Base-by-base conservation (phyloP, 345 rosid genomes). In the Hibiscus syriacus region DNA sequence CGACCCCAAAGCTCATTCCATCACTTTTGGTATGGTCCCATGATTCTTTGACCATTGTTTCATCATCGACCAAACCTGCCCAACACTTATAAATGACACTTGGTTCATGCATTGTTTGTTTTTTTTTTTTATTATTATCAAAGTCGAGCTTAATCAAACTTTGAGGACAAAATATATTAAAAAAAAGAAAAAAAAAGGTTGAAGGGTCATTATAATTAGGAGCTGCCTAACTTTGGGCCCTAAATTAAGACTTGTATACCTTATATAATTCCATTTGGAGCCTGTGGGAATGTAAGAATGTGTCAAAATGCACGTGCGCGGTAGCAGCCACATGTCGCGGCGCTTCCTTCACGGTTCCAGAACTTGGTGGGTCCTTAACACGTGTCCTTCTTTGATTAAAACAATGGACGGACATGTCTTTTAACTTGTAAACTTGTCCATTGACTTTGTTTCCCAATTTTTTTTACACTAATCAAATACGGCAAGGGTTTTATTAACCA, bases 141-240 rank as follows among this genome's bases (percentile, higher is more conserved):
- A 16, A 5, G 62, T 32, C 52, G n/a, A n/a, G 20, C 20, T n/a
- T 9, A 46, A 46, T 45, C 3, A n/a, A 46, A 46, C 52, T 46
- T 46, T 6, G 52, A 2, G 19, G 4, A 45, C 49, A 45, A 45
- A 43, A n/a, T n/a, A n/a, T n/a, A n/a, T n/a, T n/a, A n/a, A n/a
- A n/a, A n/a, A n/a, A n/a, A n/a, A n/a, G n/a, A n/a, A n/a, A n/a
- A n/a, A n/a, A n/a, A n/a, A n/a, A n/a, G 55, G 38, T 27, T 69
- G 81, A 63, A 62, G 67, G 67, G 83, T 80, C 79, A 0, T 71
- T 73, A 48, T 82, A 80, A 39, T 66, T 61, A 78, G 55, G 76
- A 73, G 72, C 71, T 75, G 86, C 86, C 86, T 71, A 80, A 82
- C 83, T 77, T 73, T 27, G 53, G 73, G 68, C 57, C 72, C 58